A percentile compares a stretch with the other conserved stretches of the same genome.
Conservation (phyloP, 164 flowering plant species). For the Cinnamomum chago region DNA sequence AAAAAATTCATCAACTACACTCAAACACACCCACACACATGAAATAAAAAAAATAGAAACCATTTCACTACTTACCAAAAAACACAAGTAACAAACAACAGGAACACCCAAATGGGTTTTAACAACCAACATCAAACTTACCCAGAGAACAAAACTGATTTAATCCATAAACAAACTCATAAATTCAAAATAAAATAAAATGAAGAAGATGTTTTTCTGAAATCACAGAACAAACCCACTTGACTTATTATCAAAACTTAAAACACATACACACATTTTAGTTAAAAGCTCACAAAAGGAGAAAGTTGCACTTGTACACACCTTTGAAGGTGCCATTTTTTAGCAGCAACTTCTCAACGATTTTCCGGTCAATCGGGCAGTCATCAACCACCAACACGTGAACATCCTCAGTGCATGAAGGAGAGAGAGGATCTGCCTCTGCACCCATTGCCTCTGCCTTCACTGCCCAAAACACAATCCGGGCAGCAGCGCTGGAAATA, state of each 20-base stretch:
- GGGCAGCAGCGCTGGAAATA: neutral
- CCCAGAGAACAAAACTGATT: no score
- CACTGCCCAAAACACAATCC: neutral
- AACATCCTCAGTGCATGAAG: conserved; percentile 1
- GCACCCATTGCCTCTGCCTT: neutral
- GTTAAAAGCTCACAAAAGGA: no score
- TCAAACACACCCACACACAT: no score
- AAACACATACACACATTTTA: neutral
- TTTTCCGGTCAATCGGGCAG: conserved; percentile 20
- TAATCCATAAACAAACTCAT: no score
- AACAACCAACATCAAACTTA: no score
- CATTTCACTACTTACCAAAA: no score
- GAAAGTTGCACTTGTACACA: neutral
- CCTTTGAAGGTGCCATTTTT: conserved; percentile 23
- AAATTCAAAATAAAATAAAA: no score
- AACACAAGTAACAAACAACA: no score
- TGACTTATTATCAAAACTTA: neutral
- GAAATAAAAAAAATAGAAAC: no score
- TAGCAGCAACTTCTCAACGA: conserved; percentile 22
- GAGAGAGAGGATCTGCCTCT: neutral
- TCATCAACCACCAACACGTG: conserved; percentile 27
- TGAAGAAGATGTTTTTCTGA: no score
- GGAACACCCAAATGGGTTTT: no score
- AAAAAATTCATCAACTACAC: no score
- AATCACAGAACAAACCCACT: neutral